Evolutionary conservation across 225 moss, liverwort and hornwort genomes (phyloP).

Genomic region (Antitrichia curtipendula): DNA sequence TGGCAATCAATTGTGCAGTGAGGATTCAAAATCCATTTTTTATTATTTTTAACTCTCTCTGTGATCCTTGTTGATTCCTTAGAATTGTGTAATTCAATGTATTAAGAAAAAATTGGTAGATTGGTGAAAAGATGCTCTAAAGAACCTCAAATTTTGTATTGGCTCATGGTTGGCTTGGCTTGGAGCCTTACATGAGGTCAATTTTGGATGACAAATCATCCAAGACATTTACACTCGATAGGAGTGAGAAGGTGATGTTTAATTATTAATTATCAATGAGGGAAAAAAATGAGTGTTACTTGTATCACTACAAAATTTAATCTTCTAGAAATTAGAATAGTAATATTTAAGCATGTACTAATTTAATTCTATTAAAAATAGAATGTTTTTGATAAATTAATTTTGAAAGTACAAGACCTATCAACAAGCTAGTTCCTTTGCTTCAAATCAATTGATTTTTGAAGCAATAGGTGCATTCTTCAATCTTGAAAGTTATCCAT

Average conservation of each 20-base stretch:
- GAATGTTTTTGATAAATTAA: neutral
- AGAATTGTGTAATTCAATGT: neutral
- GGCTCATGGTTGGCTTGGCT: neutral
- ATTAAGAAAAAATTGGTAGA: neutral
- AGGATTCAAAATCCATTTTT: neutral
- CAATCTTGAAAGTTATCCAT: neutral
- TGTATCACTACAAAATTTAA: neutral
- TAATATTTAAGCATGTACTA: neutral
- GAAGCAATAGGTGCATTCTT: neutral
- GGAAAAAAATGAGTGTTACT: fast-evolving
- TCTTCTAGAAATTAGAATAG: neutral
- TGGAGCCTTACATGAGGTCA: fast-evolving
- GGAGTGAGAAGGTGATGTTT: neutral
- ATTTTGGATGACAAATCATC: fast-evolving
- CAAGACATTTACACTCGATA: fast-evolving
- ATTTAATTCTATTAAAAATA: neutral
- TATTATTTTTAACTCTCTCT: too few species aligned
- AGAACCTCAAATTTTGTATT: neutral
- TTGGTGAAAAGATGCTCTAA: neutral
- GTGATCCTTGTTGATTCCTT: neutral
- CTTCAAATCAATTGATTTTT: neutral
- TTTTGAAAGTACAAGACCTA: neutral
- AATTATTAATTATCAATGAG: neutral
- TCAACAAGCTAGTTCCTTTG: neutral
- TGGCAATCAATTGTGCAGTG: too few species aligned